Conservation (phyloP, 345 rosid genomes). For the Bretschneidera sinensis region DNA sequence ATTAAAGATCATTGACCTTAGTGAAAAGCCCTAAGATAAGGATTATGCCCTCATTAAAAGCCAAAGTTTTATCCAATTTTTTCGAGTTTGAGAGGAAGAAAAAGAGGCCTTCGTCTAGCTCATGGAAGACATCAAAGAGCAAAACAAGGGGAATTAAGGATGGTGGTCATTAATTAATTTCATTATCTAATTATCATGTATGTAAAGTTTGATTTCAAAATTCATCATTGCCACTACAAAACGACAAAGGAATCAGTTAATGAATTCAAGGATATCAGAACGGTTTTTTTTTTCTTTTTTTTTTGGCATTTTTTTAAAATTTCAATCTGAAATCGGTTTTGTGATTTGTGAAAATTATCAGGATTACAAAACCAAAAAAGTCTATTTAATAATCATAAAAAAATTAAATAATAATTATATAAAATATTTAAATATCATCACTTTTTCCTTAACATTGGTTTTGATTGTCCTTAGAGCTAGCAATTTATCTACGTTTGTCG, state of each 20-base stretch:
- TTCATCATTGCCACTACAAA: constrained; percentile 16
- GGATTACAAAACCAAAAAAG: no score
- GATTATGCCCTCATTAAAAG: constrained; percentile 43
- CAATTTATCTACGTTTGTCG: constrained; percentile 45
- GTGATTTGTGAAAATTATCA: no score
- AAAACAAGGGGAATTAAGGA: constrained; percentile 21
- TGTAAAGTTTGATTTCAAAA: constrained; percentile 22
- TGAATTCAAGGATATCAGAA: constrained; percentile 11
- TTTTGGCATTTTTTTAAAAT: background rate
- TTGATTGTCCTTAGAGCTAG: constrained; percentile 31
- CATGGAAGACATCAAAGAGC: constrained; percentile 29
- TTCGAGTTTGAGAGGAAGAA: constrained; percentile 13
- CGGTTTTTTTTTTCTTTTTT: background rate
- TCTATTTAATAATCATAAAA: no score
- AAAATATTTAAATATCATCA: no score
- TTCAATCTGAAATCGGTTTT: no score
- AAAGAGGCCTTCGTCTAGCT: constrained; percentile 14
- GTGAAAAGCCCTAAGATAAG: constrained; percentile 32
- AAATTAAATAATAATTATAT: no score
- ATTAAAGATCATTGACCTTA: constrained; percentile 24
- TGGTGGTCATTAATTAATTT: no score
- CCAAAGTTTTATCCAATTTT: constrained; percentile 22
- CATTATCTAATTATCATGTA: constrained; percentile 16
- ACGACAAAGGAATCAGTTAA: constrained; percentile 20
- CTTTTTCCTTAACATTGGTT: constrained; percentile 5